Conservation (phyloP, 306 rosid species). For the Prunus persica region Prunus_persica_NCBIv2 NC_034009.1:10062001-10062500, state of each 20-base stretch:
- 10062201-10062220: background rate
- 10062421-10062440: slow-evolving; percentile 13
- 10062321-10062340: background rate
- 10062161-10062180: background rate
- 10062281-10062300: background rate
- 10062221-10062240: background rate
- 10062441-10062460: background rate
- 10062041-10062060: background rate
- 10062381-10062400: background rate
- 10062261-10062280: background rate
- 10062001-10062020: background rate
- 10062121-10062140: background rate
- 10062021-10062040: background rate
- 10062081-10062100: no score
- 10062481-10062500: slow-evolving; percentile 1
- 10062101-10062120: background rate
- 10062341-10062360: background rate
- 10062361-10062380: background rate
- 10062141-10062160: background rate
- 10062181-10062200: background rate
- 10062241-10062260: background rate
- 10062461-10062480: slow-evolving; percentile 8
- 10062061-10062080: background rate
- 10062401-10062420: slow-evolving; percentile 12
- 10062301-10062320: background rate